Percentiles rank a stretch among this genome's conserved stretches.
These are phyloP conservation scores for Eucalyptus sp. DNA, from an alignment of 345 rosid species.

Conservation along the genomic window DNA sequence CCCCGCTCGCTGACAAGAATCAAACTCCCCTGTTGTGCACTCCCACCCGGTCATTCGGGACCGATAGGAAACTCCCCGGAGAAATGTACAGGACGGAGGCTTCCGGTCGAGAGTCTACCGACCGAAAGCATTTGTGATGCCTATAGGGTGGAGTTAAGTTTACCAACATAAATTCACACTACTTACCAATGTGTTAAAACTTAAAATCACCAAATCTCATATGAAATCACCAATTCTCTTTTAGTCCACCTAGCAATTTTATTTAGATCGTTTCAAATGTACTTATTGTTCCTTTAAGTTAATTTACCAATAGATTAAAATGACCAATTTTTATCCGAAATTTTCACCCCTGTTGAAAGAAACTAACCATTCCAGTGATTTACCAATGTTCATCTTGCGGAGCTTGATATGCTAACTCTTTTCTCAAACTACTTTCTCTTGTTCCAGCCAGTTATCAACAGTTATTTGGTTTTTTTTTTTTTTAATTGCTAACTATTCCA, in stretches of 20 bases:
- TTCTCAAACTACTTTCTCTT: not conserved
- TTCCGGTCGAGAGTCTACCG: constrained; percentile 19
- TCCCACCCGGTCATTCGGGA: constrained; percentile 7
- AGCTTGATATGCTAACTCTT: not conserved
- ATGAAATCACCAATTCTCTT: not conserved
- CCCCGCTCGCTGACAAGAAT: constrained; percentile 20
- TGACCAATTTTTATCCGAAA: not conserved
- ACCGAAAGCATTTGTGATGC: not conserved
- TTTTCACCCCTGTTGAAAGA: not conserved
- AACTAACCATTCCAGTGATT: not conserved
- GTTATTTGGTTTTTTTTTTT: not conserved
- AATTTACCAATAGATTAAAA: not conserved
- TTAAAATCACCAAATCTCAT: not conserved
- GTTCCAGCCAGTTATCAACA: not conserved
- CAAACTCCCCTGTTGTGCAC: not conserved
- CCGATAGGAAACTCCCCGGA: constrained; percentile 21
- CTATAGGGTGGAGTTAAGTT: not conserved
- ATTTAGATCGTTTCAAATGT: not conserved
- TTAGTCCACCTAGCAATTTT: not conserved
- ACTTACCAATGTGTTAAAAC: not conserved
- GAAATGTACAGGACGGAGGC: constrained; percentile 23
- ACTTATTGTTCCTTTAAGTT: not conserved
- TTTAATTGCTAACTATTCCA: not conserved
- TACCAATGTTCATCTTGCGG: not conserved
- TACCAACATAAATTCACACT: not conserved